Evolutionary conservation across 2,329 filamentous ascomycete genomes (phyloP), one percentile per base, ranked within the genome.

Genomic region (Colletotrichum sp.): DNA sequence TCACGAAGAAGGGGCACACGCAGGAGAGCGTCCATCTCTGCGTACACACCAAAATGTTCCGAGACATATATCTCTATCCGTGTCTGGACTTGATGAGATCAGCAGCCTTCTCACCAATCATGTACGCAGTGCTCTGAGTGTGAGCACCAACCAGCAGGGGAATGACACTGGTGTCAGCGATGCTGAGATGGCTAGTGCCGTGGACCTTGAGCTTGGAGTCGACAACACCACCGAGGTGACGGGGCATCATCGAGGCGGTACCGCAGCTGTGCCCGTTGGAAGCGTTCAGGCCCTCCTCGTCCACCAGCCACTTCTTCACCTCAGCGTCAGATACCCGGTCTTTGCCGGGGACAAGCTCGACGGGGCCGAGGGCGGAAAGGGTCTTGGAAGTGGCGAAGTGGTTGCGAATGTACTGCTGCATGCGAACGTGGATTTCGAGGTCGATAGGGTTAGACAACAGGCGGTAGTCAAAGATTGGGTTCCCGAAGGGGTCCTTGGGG

Each of bases 381-480:
- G 86, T 83, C 4, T 80, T 78, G 3, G 82, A 82, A 55, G 83
- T 80, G 30, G 79, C 39, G 67, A 81, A 82, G 71, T 80, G 78
- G 7, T 75, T 81, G 0, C 85, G 82, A 22, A 85, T 83, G 76
- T 85, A 85, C 30, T 84, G 84, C 6, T 85, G 78, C 8, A 86
- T 82, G 48, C 82, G 80, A 28, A 80, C 82, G 62, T 90, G 86
- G 25, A 85, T 86, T 77, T 87, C 87, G 43, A 89, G 80, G 77
- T 92, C 91, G 58, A 90, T 84, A 12, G 90, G 88, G 77, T 90
- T 84, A 28, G 85, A 86, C 75, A 85, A 78, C 16, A 82, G 79
- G 61, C 83, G 80, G 72, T 78, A 80, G 88, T 87, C 82, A 84
- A 91, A 66, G 85, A 88, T 28, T 86, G 88, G 78, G 89, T 86